A percentile compares a stretch with the other conserved stretches of the same genome.
Conservation (phyloP, 1,284 basidiomycete genomes). For the Cutaneotrichosporon cyanovorans region DNA sequence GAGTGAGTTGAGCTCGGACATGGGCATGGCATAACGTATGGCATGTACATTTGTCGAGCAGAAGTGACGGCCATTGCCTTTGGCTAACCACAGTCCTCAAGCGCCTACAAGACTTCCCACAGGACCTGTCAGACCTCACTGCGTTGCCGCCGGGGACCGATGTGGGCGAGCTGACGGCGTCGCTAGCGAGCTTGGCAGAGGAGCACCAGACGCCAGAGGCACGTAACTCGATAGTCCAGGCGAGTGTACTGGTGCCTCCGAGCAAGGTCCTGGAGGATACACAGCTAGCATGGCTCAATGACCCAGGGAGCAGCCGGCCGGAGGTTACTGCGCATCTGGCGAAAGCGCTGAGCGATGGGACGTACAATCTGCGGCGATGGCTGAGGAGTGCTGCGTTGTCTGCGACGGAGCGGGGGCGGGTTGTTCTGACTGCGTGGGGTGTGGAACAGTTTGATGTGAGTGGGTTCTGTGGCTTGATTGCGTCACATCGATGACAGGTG, state of each 20-base stretch:
- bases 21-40: no score
- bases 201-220: slow-evolving; percentile 10
- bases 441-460: slow-evolving; percentile 19
- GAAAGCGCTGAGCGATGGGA: not conserved
- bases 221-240: slow-evolving; percentile 11
- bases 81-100: slow-evolving; percentile 11
- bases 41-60: no score
- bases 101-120: slow-evolving; percentile 16
- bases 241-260: slow-evolving; percentile 3
- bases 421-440: slow-evolving; percentile 13
- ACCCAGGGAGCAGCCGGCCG: not conserved
- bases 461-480: not conserved
- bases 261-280: slow-evolving; percentile 4
- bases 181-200: slow-evolving; percentile 3
- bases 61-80: no score
- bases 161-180: slow-evolving; percentile 5
- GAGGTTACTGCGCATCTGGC: slow-evolving; percentile 1
- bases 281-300: slow-evolving; percentile 6
- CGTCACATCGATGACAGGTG: no score
- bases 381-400: not conserved
- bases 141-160: not conserved
- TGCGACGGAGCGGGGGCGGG: not conserved
- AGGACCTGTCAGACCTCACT: slow-evolving; percentile 8
- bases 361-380: slow-evolving; percentile 11
- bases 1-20: no score